Evolutionary conservation across 768 basidiomycete species (phyloP), one percentile per base, ranked within the genome.

Genomic region (Multifurca ochricompacta): DNA sequence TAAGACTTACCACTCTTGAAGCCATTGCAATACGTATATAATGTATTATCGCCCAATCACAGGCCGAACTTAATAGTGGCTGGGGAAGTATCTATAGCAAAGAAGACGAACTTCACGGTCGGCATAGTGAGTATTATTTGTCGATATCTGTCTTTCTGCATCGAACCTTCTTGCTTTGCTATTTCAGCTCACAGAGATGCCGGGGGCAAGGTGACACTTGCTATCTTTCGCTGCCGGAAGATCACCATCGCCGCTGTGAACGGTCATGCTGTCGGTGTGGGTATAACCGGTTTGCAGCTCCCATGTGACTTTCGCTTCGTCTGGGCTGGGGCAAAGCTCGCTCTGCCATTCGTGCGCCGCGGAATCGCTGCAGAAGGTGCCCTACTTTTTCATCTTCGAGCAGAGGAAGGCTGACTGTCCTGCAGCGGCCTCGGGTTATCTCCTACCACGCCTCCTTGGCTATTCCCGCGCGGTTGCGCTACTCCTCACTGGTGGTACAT

Each of bases 371-470:
- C 76, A 3, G 78, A 80, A 71, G 76, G 77, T 73, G 56, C 45
- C 58, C 31, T 19, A 18, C 5, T 21, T 37, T 25, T 40, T 34
- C n/a, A 10, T 32, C 35, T 44, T 25, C 45, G 8, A 10, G 19
- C 10, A 34, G 4, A 4, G 13, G 16, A 43, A 9, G 23, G 16
- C 8, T 37, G 18, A 9, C 25, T 6, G 35, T 30, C 23, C 23
- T 18, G 28, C 21, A 64, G 75, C 74, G 21, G 67, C 65, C 9
- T 74, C 74, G 9, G 68, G 65, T 35, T 80, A 74, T 62, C 72
- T 81, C 46, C 73, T 81, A n/a, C 79, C 80, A 23, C 73, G 74
- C 18, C 73, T 81, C 32, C 60, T 81, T 18, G 78, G 79, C 5
- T 72, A 74, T 53, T 77, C 80, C 14, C 70, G 74, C 6, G 77